Conservation (phyloP, 257 asterid genomes). For the Leptodermis oblonga region DNA sequence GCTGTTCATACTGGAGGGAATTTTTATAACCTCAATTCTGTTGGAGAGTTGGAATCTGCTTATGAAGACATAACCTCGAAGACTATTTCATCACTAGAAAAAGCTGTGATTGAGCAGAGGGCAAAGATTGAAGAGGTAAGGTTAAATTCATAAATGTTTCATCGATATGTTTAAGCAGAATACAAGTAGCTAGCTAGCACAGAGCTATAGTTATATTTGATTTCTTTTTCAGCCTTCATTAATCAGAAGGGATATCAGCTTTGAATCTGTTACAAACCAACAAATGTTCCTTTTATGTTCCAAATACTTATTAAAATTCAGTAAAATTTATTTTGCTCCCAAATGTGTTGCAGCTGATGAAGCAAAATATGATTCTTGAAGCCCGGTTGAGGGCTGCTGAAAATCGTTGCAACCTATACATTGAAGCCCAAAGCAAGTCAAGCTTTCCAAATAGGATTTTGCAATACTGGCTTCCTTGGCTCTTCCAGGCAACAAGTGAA, state of each 20-base stretch:
- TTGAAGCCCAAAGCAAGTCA: background rate
- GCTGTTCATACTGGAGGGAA: slow-evolving; percentile 59
- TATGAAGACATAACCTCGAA: slow-evolving; percentile 56
- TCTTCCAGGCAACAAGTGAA: slow-evolving; percentile 7
- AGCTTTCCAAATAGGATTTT: slow-evolving; percentile 2
- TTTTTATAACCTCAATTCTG: slow-evolving; percentile 53
- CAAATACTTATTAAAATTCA: background rate
- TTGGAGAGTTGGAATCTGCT: slow-evolving; percentile 55
- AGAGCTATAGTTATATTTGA: background rate
- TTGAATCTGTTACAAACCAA: background rate
- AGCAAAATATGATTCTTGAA: slow-evolving; percentile 43
- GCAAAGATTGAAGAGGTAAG: slow-evolving; percentile 51
- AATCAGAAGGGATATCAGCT: background rate
- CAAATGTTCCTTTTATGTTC: background rate
- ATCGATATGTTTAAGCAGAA: slow-evolving; percentile 2
- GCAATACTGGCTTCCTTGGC: slow-evolving; percentile 13
- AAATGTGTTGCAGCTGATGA: slow-evolving; percentile 42
- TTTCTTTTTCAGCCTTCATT: background rate
- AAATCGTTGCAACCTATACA: slow-evolving; percentile 10
- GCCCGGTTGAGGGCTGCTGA: slow-evolving; percentile 33
- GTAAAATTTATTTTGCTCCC: background rate
- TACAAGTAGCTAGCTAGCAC: background rate
- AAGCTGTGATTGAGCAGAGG: slow-evolving; percentile 41
- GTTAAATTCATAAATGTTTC: background rate
- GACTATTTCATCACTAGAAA: slow-evolving; percentile 56